A percentile compares a stretch with the other conserved stretches of the same genome.
These are phyloP conservation scores for Anthracocystis walkeri DNA, from an alignment of 1,284 basidiomycete genomes.

Conservation along the genomic window DNA sequence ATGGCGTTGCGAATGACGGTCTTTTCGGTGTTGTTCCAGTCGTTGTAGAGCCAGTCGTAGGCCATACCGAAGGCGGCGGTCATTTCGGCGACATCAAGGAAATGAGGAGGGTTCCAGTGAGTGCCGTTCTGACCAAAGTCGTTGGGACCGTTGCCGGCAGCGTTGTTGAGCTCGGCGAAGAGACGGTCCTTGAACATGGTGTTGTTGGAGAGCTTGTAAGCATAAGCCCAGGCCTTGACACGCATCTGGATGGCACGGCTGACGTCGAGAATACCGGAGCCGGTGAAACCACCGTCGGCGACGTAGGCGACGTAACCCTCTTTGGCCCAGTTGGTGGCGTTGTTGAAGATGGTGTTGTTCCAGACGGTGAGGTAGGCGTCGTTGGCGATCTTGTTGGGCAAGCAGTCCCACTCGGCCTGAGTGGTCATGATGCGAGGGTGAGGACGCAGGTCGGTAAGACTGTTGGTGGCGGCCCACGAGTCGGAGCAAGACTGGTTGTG, in stretches of 20 bases:
- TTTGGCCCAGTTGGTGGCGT: conserved; percentile 80
- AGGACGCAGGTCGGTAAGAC: conserved; percentile 78
- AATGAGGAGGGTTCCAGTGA: conserved; percentile 86
- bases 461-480: conserved; percentile 73
- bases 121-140: conserved; percentile 74
- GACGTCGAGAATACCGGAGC: conserved; percentile 91
- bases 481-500: conserved; percentile 52
- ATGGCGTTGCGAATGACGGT: conserved; percentile 80
- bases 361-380: conserved; percentile 88
- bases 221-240: conserved; percentile 92
- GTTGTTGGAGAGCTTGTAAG: conserved; percentile 88
- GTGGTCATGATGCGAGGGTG: conserved; percentile 94
- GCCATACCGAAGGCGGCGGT: conserved; percentile 77
- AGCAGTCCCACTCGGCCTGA: conserved; percentile 87
- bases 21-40: conserved; percentile 82
- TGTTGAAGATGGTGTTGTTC: conserved; percentile 90
- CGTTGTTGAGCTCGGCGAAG: conserved; percentile 79
- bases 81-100: conserved; percentile 93
- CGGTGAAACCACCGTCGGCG: conserved; percentile 75
- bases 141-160: conserved; percentile 68
- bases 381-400: conserved; percentile 80
- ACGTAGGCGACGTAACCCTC: conserved; percentile 77
- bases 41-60: conserved; percentile 92
- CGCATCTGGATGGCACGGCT: conserved; percentile 89
- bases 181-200: conserved; percentile 88